Evolutionary conservation across 2,329 filamentous ascomycete species (phyloP), one percentile per base, ranked within the genome.

Genomic region (Fusarium sp.): DNA sequence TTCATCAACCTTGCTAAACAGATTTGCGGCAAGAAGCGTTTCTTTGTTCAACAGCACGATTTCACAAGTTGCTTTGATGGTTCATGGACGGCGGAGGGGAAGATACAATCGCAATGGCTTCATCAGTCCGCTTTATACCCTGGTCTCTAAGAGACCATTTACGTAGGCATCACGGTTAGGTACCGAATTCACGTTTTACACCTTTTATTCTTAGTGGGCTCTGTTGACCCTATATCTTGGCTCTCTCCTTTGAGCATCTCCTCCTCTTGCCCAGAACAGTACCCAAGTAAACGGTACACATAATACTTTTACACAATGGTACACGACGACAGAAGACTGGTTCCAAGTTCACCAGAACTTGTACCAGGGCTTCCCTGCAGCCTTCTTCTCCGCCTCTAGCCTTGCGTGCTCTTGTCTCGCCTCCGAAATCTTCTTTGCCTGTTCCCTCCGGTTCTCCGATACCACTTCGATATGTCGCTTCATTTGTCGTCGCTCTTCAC

Each of bases 401-500:
- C 76, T 68, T 58, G 78, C 72, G 72, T 78, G 79, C 74, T 80
- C 81, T 77, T 80, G 80, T 69, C 76, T 78, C 71, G 86, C 85
- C 64, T 84, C 84, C 47, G 83, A 84, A 71, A 87, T 84, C 73
- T 84, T 84, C 74, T 83, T 84, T 67, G 83, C 85, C 72, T 84
- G 83, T 64, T 81, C 84, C 82, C 73, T 85, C 81, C 78, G 91
- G 88, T 80, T 91, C 89, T 83, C 79, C 52, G 80, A 78, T 52
- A 82, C 83, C 38, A 86, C 90, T 80, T 97, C 94, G 64, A 97
- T 92, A 5, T 93, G 93, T 74, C 94, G 88, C 81, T 93, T 93
- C 91, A 99, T 96, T 71, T 94, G 93, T 71, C 92, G 90, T 77
- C 92, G 90, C 83, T 98, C 96, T 70, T 92, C 88, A 57, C 89